Evolutionary conservation across 2,329 filamentous ascomycete genomes (phyloP), one percentile per base, ranked within the genome.

Genomic region (Salinomyces thailandicus): DNA sequence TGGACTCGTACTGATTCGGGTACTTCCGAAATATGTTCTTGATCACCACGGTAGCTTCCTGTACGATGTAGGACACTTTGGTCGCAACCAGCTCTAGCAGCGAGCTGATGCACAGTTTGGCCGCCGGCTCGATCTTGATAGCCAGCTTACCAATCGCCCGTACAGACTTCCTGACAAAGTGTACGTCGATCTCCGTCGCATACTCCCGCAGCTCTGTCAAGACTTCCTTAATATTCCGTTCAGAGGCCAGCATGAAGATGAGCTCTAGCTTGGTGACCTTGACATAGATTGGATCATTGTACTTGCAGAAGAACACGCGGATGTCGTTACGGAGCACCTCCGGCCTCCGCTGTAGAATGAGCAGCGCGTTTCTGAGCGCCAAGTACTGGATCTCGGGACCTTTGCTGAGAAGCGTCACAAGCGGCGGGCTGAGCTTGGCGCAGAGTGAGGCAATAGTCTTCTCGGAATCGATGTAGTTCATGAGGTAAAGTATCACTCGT

Each of bases 11-110:
- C 59, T 95, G 85, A 58, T 98, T 95, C 6, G 91, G 91, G 54
- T 98, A 98, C 64, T 96, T 96, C 50, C 91, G 81, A 73, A 98
- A 98, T 54, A 98, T 98, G 61, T 98, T 98, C 48, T 86, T 82
- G 56, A 98, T 98, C 17, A 98, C 91, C 4, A 98, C 91, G 0
- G 91, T 98, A 12, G 91, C 91, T 67, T 98, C 91, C 62, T 98
- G 91, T 1, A 98, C 91, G 48, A 98, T 98, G 57, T 98, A 98
- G 0, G 87, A 93, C 37, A 98, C 81, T 64, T 96, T 96, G n/a
- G 91, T 96, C 18, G 87, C 81, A 31, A 98, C 91, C 27, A 98
- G 74, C 45, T 95, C 86, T 14, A 98, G 72, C 1, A 98, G 71
- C 5, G 93, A 80, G 54, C 89, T 87, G 58, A 98, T 98, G 63